A percentile compares a stretch with the other conserved stretches of the same genome.
Conservation (phyloP, 371 early-diverging fungal genomes). For the Lichtheimia ramosa region DNA sequence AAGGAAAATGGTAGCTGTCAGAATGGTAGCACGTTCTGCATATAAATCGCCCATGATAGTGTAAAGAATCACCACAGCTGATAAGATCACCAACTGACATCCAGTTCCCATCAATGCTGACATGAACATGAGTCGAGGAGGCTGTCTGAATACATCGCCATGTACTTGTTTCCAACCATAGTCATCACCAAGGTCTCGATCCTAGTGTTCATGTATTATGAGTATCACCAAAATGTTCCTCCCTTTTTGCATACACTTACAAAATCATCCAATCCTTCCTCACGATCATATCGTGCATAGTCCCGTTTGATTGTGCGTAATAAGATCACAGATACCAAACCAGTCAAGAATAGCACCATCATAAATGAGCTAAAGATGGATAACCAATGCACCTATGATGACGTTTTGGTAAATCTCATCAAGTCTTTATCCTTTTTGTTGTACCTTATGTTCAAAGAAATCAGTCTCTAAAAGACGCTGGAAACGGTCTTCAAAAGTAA, state of each 20-base stretch:
- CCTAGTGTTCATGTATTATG: slow-evolving; percentile 34
- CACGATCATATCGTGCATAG: slow-evolving; percentile 79
- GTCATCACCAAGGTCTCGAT: slow-evolving; percentile 82
- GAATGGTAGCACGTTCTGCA: slow-evolving; percentile 76
- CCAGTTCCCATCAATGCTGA: slow-evolving; percentile 13
- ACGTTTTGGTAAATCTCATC: no score
- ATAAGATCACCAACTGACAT: slow-evolving; percentile 38
- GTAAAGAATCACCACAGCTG: slow-evolving; percentile 67
- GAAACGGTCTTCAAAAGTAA: slow-evolving; percentile 66
- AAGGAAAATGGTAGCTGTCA: slow-evolving; percentile 78
- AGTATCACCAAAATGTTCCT: neutral
- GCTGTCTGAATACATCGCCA: slow-evolving; percentile 86
- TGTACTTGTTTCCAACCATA: slow-evolving; percentile 93
- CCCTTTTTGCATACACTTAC: slow-evolving; percentile 38
- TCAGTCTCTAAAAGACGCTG: slow-evolving; percentile 70
- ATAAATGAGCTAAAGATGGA: slow-evolving; percentile 84
- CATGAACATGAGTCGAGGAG: slow-evolving; percentile 66
- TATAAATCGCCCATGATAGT: slow-evolving; percentile 76
- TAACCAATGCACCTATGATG: slow-evolving; percentile 78
- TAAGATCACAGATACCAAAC: slow-evolving; percentile 73
- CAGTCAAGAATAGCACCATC: slow-evolving; percentile 81
- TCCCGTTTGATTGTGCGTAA: slow-evolving; percentile 77
- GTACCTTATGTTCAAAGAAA: slow-evolving; percentile 80
- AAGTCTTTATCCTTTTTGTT: neutral
- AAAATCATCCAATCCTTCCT: slow-evolving; percentile 73